A percentile compares a stretch with the other conserved stretches of the same genome.
Conservation (phyloP, 2,329 filamentous ascomycete species). For the Aspergillus aculeatus region DNA sequence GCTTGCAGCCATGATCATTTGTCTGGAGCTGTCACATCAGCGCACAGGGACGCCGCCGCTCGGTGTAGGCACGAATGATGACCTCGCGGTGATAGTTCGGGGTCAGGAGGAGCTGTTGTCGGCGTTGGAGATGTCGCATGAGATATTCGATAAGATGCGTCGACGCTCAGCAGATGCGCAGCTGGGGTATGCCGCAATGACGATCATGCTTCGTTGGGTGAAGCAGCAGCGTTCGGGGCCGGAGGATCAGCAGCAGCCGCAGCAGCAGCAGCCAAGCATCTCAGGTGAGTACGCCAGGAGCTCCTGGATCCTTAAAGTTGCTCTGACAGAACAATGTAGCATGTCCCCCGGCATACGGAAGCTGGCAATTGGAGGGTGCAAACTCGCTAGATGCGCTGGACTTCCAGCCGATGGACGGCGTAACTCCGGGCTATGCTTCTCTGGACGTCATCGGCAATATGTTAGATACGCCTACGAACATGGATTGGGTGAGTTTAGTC, state of each 20-base stretch:
- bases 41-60: conserved; percentile 9
- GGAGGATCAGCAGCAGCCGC: background rate
- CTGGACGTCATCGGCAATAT: conserved; percentile 35
- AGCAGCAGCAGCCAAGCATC: background rate
- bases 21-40: conserved; percentile 42
- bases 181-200: conserved; percentile 27
- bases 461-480: conserved; percentile 31
- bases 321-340: background rate
- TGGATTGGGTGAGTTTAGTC: conserved; percentile 33
- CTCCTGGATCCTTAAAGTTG: too few species aligned
- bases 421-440: conserved; percentile 9
- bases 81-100: conserved; percentile 14
- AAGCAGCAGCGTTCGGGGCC: conserved; percentile 2
- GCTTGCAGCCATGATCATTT: conserved; percentile 61
- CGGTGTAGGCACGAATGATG: conserved; percentile 4
- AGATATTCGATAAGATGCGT: conserved; percentile 26
- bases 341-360: conserved; percentile 17
- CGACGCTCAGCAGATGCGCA: conserved; percentile 29
- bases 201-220: conserved; percentile 30
- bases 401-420: background rate
- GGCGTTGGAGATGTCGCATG: conserved; percentile 28
- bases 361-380: conserved; percentile 8
- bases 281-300: background rate
- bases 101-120: conserved; percentile 24
- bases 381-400: conserved; percentile 3